Percentiles rank a stretch among this genome's conserved stretches.
phyloP scores from a whole-genome alignment of 345 rosid species.

The Chamaenerion angustifolium region DNA sequence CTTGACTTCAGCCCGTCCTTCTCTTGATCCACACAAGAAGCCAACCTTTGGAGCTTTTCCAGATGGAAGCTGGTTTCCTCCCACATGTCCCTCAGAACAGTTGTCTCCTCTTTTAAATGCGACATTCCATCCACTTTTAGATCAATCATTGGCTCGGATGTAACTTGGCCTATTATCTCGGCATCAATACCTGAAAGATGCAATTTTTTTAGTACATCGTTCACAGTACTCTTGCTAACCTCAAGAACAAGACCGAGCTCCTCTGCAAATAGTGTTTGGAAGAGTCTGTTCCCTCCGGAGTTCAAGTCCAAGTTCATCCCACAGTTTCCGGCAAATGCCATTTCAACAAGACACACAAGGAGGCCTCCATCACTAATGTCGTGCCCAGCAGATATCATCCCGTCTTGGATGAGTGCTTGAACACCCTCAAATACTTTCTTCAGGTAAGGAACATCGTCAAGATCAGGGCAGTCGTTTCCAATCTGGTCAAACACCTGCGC shows the following conservation, averaged over 20 bases:
- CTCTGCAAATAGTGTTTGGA: slow-evolving; percentile 75
- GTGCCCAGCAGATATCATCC: slow-evolving; percentile 72
- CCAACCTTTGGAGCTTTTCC: slow-evolving; percentile 67
- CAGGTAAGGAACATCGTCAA: slow-evolving; percentile 66
- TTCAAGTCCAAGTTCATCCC: slow-evolving; percentile 45
- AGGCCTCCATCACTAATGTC: slow-evolving; percentile 94
- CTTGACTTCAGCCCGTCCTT: slow-evolving; percentile 71
- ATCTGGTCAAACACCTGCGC: slow-evolving; percentile 79
- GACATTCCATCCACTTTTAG: slow-evolving; percentile 47
- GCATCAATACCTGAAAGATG: slow-evolving; percentile 26
- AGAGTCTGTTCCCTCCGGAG: slow-evolving; percentile 48
- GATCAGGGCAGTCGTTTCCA: slow-evolving; percentile 79
- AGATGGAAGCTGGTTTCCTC: slow-evolving; percentile 86
- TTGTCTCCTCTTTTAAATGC: slow-evolving; percentile 44
- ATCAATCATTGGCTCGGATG: slow-evolving; percentile 33
- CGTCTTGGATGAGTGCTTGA: slow-evolving; percentile 52
- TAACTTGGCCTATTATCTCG: slow-evolving; percentile 65
- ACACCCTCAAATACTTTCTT: slow-evolving; percentile 55
- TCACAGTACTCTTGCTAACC: slow-evolving; percentile 49
- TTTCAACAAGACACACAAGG: slow-evolving; percentile 60
- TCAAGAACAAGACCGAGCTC: slow-evolving; percentile 80
- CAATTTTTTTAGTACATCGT: slow-evolving; percentile 43
- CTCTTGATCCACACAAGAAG: slow-evolving; percentile 74
- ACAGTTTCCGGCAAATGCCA: slow-evolving; percentile 89
- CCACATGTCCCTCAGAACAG: slow-evolving; percentile 75